Evolutionary conservation across 1,139 yeast genomes (phyloP), one percentile per base, ranked within the genome.

Genomic region (Kodamaea sp.): DNA sequence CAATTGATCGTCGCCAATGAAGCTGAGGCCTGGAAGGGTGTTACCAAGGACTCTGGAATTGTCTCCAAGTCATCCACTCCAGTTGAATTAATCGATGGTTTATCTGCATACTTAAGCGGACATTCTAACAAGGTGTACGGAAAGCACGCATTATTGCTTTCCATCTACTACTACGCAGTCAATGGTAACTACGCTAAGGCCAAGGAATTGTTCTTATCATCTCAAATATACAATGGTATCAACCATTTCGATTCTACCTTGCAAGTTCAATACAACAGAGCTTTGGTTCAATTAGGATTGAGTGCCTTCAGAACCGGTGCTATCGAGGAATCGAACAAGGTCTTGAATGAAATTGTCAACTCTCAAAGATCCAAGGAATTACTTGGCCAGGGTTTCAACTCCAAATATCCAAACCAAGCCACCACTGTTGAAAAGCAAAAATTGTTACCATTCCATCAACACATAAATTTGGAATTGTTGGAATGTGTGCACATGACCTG

Each of bases 371-470:
- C 87, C 51, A 89, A 87, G 72, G 98, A 94, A 66, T 76, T 92
- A 44, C 76, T 94, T 47, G 97, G 97, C 40, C 99, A 92, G 70
- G 96, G 96, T 39, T 77, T 82, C 54, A 84, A 78, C 58, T 78
- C 88, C 59, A 80, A 76, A 57, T 70, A 68, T 57, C 80, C 78
- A 41, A 77, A 71, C 53, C 78, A 66, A 56, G 73, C 77, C 22
- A 65, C 79, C 35, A 63, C 69, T 14, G 76, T 74, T 44, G 92
- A 83, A 58, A 84, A 78, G 56, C 95, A 84, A 61, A 84, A 90
- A 59, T 77, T 89, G 60, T 75, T 92, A 58, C 99, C 99, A 41
- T 94, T 86, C 84, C 98, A 94, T 67, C 90, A 88, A 84, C 99
- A 94, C 68, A 89, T 94, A 62, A 94, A 94, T 65, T 73, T 90